These are phyloP conservation scores for Tolypocladium album DNA, from an alignment of 2,329 filamentous ascomycete species.

Conservation along the genomic window DNA sequence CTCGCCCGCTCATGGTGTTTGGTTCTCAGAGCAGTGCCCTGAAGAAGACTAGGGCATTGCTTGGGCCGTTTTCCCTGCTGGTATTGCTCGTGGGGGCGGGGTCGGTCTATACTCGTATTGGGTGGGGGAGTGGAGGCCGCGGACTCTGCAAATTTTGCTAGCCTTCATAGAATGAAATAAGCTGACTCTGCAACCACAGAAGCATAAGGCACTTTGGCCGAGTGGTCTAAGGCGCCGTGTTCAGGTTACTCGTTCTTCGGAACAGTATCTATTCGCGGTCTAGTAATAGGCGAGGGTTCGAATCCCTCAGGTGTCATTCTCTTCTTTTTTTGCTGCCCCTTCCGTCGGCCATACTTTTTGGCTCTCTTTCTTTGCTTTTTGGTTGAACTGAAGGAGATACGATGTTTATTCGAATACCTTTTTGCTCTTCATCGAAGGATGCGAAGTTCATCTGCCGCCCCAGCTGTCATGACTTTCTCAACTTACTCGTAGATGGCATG, in stretches of 20 bases:
- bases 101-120: neutral
- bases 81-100: neutral
- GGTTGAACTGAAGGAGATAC: neutral
- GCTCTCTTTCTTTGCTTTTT: too few relatives aligned
- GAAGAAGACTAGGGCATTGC: neutral
- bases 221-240: constrained; percentile 13
- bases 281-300: constrained; percentile 20
- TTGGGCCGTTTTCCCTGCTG: too few relatives aligned
- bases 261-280: constrained; percentile 9
- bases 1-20: neutral
- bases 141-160: neutral
- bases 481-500: too few relatives aligned
- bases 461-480: too few relatives aligned
- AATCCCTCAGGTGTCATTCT: constrained; percentile 18
- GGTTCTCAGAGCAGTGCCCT: neutral
- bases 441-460: too few relatives aligned
- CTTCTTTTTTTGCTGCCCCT: neutral
- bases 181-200: neutral
- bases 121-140: neutral
- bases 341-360: neutral
- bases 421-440: too few relatives aligned
- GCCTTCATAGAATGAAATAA: neutral
- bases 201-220: constrained; percentile 14
- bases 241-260: constrained; percentile 4
- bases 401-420: too few relatives aligned